phyloP scores from a whole-genome alignment of 2,329 filamentous ascomycete species.

The Xylaria polymorpha region DNA sequence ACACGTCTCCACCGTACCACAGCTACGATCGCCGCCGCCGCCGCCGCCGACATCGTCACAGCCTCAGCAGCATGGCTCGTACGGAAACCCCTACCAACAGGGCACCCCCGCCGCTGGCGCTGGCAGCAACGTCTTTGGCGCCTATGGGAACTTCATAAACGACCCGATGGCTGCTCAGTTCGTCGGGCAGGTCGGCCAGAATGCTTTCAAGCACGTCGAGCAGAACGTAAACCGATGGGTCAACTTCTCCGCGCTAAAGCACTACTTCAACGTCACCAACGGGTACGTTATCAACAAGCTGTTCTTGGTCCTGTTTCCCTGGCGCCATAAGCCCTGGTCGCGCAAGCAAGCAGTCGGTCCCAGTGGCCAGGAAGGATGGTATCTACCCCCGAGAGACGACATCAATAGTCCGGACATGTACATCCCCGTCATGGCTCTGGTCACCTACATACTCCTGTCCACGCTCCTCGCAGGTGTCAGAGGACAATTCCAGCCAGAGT shows the following conservation, averaged over 20 bases:
- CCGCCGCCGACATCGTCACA: conserved; percentile 79
- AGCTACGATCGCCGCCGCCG: conserved; percentile 93
- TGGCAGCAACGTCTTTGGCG: conserved; percentile 70
- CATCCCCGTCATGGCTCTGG: conserved; percentile 92
- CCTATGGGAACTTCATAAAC: conserved; percentile 93
- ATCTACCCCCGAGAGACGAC: conserved; percentile 92
- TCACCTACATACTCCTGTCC: conserved; percentile 95
- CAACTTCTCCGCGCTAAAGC: conserved; percentile 92
- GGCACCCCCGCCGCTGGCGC: conserved; percentile 60
- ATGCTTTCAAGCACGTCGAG: conserved; percentile 91
- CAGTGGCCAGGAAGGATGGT: conserved; percentile 78
- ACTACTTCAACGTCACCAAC: conserved; percentile 99
- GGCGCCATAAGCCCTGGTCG: conserved; percentile 97
- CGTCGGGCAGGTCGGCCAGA: conserved; percentile 93
- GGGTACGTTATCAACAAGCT: conserved; percentile 95
- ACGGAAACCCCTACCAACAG: conserved; percentile 80
- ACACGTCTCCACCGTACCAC: conserved; percentile 97
- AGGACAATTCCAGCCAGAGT: conserved; percentile 92
- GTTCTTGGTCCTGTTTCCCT: conserved; percentile 93
- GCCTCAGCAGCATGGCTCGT: conserved; percentile 73
- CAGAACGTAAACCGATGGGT: conserved; percentile 91
- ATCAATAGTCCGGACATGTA: conserved; percentile 99
- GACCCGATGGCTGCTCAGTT: conserved; percentile 91
- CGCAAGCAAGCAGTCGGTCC: conserved; percentile 83
- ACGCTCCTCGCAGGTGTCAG: conserved; percentile 89